phyloP scores from a whole-genome alignment of 208 protist genomes.

The Angomonas deanei region DNA sequence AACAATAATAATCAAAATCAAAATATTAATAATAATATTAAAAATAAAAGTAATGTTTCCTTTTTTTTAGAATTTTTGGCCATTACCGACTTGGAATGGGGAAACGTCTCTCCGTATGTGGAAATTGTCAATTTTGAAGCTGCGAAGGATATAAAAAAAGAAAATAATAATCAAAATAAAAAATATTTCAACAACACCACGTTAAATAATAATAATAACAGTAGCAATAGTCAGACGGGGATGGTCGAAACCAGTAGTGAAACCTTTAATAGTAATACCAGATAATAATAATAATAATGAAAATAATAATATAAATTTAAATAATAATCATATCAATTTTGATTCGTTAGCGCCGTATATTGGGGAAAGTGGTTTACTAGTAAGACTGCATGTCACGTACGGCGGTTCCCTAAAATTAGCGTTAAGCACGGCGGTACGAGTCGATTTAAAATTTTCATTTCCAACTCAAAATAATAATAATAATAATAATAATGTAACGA shows the following conservation, averaged over 20 bases:
- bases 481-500: not conserved
- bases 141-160: conserved; percentile 11
- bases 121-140: conserved; percentile 64
- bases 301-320: not conserved
- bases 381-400: conserved; percentile 80
- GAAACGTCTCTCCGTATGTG: conserved; percentile 58
- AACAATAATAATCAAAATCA: not conserved
- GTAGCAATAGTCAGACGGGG: not conserved
- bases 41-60: conserved; percentile 4
- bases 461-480: conserved; percentile 16
- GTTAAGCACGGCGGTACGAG: conserved; percentile 35
- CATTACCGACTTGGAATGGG: conserved; percentile 61
- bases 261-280: not conserved
- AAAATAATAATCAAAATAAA: not conserved
- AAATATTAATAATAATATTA: conserved; percentile 2
- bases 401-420: conserved; percentile 63
- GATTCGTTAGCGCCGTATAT: too few species aligned
- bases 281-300: not conserved
- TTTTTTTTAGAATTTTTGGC: conserved; percentile 40
- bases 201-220: conserved; percentile 7
- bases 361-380: conserved; percentile 60
- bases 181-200: too few species aligned
- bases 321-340: not conserved
- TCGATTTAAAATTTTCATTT: conserved; percentile 42
- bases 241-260: not conserved